Base-by-base conservation (phyloP, 192 early-diverging fungal species). In the Anaeromyces robustus region DNA sequence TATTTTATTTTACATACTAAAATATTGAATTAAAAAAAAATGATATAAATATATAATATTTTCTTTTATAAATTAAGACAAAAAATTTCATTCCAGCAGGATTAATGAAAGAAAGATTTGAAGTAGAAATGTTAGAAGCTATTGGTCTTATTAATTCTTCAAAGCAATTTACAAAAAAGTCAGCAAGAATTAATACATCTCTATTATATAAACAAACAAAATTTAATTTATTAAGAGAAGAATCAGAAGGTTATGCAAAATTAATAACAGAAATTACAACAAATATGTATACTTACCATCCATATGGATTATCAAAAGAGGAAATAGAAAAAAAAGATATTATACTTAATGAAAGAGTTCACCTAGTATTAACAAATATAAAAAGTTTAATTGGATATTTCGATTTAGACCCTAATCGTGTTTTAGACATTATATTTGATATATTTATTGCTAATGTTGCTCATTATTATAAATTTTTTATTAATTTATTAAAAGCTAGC, bases 391-490 rank as follows among this genome's bases (percentile, higher is more conserved):
- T 92, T 78, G 91, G 94, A 30, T 92, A 90, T 52, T 96, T 96
- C 83, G 88, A 90, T 81, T 83, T 96, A 77, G 95, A 96, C 80
- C 94, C 94, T 0, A 94, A 93, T 85, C 90, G 95, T n/a, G 93
- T 94, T 0, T 80, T 95, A 78, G 94, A 94, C 82, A 81, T 96
- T 29, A 84, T 93, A 4, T 83, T 95, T 41, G 94, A 96, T 78
- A 82, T 91, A 2, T 95, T 95, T 83, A 86, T 90, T 39, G 90
- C 88, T 4, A 92, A 94, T 43, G 85, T 94, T n/a, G 81, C 83
- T 22, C 84, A 88, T 29, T 87, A 94, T 18, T 89, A 92, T 81
- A 87, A 87, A 28, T 94, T 94, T 83, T 96, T 94, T 80, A 81
- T 95, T 18, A 83, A 86, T 28, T 85, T 95, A 30, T 80, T 95